A percentile compares a stretch with the other conserved stretches of the same genome.
Evolutionary conservation across 306 rosid genomes (phyloP).

Genomic region (Vachellia collinsii): DNA sequence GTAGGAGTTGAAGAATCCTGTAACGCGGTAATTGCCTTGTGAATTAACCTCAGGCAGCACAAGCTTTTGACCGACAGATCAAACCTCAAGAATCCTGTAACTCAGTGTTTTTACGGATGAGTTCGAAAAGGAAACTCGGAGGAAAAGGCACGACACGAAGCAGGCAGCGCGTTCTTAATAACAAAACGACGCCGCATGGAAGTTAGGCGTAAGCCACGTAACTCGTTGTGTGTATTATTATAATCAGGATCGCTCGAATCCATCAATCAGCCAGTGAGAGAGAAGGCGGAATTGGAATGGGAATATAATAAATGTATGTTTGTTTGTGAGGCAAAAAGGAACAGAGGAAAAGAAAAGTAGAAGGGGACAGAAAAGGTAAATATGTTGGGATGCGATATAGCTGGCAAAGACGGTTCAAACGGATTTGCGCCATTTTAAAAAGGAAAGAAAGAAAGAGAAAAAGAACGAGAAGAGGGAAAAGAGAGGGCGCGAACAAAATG

Average conservation of each 20-base stretch:
- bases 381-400: conserved; percentile 53
- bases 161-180: conserved; percentile 4
- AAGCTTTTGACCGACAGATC: not conserved
- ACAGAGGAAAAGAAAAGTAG: not conserved
- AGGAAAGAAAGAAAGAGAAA: not conserved
- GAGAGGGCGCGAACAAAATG: not conserved
- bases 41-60: not conserved
- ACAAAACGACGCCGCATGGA: conserved; percentile 25
- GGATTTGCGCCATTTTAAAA: conserved; percentile 26
- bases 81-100: not conserved
- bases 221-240: not conserved
- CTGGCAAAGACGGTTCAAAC: conserved; percentile 61
- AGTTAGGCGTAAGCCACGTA: not conserved
- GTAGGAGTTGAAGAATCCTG: not conserved
- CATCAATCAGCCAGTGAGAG: not conserved
- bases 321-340: not conserved
- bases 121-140: not conserved
- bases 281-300: not conserved
- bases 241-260: not conserved
- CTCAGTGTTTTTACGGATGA: not conserved
- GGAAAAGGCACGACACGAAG: conserved; percentile 17
- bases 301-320: not conserved
- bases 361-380: conserved; percentile 1
- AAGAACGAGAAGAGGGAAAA: not conserved
- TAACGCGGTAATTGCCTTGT: not conserved